A percentile compares a stretch with the other conserved stretches of the same genome.
These are phyloP conservation scores for Hericium alpestre DNA, from an alignment of 768 basidiomycete species.

Conservation along the genomic window DNA sequence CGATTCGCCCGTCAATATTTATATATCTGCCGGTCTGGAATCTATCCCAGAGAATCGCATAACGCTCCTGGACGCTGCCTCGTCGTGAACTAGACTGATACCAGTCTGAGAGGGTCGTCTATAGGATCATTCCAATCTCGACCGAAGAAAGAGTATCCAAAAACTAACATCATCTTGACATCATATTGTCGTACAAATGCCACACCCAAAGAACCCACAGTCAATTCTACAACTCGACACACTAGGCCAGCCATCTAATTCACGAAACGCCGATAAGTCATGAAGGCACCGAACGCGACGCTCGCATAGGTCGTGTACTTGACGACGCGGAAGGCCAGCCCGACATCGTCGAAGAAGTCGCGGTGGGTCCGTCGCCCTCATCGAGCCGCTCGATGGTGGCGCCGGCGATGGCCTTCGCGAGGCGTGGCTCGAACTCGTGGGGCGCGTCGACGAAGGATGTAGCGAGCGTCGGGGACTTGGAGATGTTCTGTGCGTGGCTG, in stretches of 20 bases:
- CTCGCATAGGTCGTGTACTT: not conserved
- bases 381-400: not conserved
- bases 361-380: not conserved
- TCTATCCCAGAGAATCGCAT: no score
- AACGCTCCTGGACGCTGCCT: no score
- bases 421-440: not conserved
- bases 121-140: no score
- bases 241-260: not conserved
- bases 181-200: not conserved
- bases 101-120: no score
- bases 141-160: no score
- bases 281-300: not conserved
- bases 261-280: not conserved
- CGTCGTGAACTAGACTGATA: no score
- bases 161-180: not conserved
- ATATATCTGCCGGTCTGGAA: no score
- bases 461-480: not conserved
- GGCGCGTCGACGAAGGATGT: not conserved
- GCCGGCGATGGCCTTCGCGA: not conserved
- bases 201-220: not conserved
- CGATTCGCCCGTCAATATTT: no score
- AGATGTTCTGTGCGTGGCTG: not conserved
- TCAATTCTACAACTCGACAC: not conserved
- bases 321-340: not conserved
- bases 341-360: constrained; percentile 1